phyloP scores from a whole-genome alignment of 208 protist species.

The Acanthamoeba rhysodes region DNA sequence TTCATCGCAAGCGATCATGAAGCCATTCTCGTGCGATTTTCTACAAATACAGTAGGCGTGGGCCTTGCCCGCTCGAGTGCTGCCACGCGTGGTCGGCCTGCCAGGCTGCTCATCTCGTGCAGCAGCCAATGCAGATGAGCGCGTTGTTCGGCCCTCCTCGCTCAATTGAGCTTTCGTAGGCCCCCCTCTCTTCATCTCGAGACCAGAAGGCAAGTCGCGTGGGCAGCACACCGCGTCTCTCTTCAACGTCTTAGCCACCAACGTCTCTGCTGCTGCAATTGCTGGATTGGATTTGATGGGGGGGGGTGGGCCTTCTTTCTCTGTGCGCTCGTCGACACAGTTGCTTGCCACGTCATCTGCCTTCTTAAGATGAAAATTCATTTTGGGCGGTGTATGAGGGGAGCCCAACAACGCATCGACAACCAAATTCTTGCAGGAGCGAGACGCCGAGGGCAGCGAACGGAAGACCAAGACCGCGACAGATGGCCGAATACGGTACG shows the following conservation, averaged over 20 bases:
- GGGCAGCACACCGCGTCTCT: no score
- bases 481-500: constrained; percentile 50
- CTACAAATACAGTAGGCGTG: constrained; percentile 48
- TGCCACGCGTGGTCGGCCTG: not conserved
- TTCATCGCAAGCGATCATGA: constrained; percentile 85
- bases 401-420: no score
- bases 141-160: not conserved
- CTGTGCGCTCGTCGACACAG: not conserved
- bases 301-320: not conserved
- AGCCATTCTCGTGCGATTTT: constrained; percentile 23
- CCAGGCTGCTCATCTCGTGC: not conserved
- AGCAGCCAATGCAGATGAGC: not conserved
- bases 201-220: not conserved
- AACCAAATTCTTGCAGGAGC: no score
- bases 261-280: no score
- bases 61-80: not conserved
- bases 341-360: not conserved
- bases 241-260: no score
- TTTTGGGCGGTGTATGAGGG: not conserved
- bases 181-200: not conserved
- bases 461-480: no score
- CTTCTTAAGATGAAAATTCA: not conserved
- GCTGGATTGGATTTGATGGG: no score
- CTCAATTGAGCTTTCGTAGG: not conserved
- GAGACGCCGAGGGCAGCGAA: no score